Evolutionary conservation across 2,329 filamentous ascomycete species (phyloP).

Genomic region (Exophiala mesophila): DNA sequence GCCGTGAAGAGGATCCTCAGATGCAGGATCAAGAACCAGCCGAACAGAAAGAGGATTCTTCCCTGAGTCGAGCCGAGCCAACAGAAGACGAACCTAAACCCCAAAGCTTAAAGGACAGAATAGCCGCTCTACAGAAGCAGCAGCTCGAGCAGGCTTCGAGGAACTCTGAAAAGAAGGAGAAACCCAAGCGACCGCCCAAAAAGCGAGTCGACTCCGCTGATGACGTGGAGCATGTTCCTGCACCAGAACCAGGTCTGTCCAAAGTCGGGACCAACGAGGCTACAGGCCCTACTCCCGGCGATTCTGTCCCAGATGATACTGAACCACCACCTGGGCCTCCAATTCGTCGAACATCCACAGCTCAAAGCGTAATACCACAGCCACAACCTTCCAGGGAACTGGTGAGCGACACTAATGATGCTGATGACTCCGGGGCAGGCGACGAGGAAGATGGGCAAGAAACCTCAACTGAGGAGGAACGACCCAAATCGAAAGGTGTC

Average conservation of each 20-base stretch:
- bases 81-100: slow-evolving; percentile 84
- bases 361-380: slow-evolving; percentile 35
- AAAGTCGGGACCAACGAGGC: slow-evolving; percentile 32
- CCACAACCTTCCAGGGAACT: slow-evolving; percentile 46
- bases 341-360: slow-evolving; percentile 28
- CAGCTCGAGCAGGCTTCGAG: slow-evolving; percentile 83
- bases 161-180: slow-evolving; percentile 85
- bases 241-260: slow-evolving; percentile 30
- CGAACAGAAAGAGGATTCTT: slow-evolving; percentile 29
- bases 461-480: slow-evolving; percentile 63
- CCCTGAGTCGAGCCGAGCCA: slow-evolving; percentile 43
- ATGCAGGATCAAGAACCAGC: slow-evolving; percentile 33
- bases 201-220: slow-evolving; percentile 54
- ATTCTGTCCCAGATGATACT: slow-evolving; percentile 27
- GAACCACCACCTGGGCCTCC: slow-evolving; percentile 11
- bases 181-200: slow-evolving; percentile 69
- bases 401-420: slow-evolving; percentile 60
- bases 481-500: slow-evolving; percentile 54
- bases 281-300: slow-evolving; percentile 34
- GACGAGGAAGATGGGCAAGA: slow-evolving; percentile 60
- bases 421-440: slow-evolving; percentile 59
- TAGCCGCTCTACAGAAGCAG: slow-evolving; percentile 88
- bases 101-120: slow-evolving; percentile 88
- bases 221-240: slow-evolving; percentile 24
- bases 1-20: slow-evolving; percentile 77